These are phyloP conservation scores for Corylus avellana DNA, from an alignment of 306 rosid genomes.

Conservation along the genomic window DNA sequence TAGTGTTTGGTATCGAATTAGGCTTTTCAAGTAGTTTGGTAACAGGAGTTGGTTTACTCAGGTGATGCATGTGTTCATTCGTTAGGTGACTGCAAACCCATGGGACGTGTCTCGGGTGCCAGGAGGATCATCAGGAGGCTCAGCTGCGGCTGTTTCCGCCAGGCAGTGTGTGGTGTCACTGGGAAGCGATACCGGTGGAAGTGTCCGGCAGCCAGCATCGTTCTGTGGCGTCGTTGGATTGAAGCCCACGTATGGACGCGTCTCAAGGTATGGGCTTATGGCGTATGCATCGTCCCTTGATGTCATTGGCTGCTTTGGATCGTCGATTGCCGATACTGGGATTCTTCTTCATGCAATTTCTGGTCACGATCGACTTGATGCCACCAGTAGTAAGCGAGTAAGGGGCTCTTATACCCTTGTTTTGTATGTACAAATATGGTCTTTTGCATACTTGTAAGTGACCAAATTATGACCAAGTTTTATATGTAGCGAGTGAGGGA, in stretches of 20 bases:
- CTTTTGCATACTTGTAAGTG: background rate
- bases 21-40: constrained; percentile 25
- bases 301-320: constrained; percentile 94
- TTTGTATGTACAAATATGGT: background rate
- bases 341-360: constrained; percentile 86
- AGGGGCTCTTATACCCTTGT: constrained; percentile 12
- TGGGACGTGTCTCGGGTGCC: constrained; percentile 97
- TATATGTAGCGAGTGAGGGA: background rate
- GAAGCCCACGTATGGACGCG: constrained; percentile 96
- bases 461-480: background rate
- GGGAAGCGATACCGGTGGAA: constrained; percentile 99
- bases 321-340: constrained; percentile 88
- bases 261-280: constrained; percentile 94
- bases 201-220: constrained; percentile 98
- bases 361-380: constrained; percentile 90
- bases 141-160: constrained; percentile 98
- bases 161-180: constrained; percentile 87
- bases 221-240: constrained; percentile 97
- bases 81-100: constrained; percentile 95
- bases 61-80: constrained; percentile 84
- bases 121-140: constrained; percentile 97
- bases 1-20: background rate
- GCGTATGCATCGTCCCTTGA: constrained; percentile 97
- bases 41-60: constrained; percentile 81
- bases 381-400: constrained; percentile 87